Conservation (phyloP, 2,329 filamentous ascomycete species). For the Xenoacremonium recifei region DNA sequence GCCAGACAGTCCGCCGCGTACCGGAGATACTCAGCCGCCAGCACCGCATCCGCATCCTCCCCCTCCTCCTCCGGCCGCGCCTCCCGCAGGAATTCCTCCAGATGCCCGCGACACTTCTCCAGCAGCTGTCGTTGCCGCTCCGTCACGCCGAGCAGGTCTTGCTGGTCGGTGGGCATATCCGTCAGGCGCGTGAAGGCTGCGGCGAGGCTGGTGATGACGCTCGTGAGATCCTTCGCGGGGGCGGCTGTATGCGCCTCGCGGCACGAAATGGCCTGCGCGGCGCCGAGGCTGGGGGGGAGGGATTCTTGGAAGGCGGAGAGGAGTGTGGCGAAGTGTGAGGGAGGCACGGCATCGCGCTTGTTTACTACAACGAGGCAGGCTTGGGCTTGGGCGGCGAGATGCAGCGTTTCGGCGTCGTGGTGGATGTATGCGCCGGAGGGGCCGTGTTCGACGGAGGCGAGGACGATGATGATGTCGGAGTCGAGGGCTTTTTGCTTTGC, state of each 20-base stretch:
- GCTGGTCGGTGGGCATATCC: slow-evolving; percentile 65
- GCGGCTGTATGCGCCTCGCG: slow-evolving; percentile 47
- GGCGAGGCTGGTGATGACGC: slow-evolving; percentile 69
- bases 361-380: slow-evolving; percentile 58
- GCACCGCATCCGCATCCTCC: slow-evolving; percentile 73
- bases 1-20: slow-evolving; percentile 78
- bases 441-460: slow-evolving; percentile 68
- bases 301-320: slow-evolving; percentile 36
- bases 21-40: slow-evolving; percentile 86
- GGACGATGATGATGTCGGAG: slow-evolving; percentile 80
- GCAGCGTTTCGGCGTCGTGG: slow-evolving; percentile 55
- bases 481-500: slow-evolving; percentile 78
- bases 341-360: slow-evolving; percentile 54
- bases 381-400: slow-evolving; percentile 48
- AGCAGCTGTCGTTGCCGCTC: slow-evolving; percentile 85
- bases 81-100: slow-evolving; percentile 70
- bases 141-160: slow-evolving; percentile 86
- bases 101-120: slow-evolving; percentile 65
- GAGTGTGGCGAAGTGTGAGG: slow-evolving; percentile 35
- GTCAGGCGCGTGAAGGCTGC: slow-evolving; percentile 70
- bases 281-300: slow-evolving; percentile 23
- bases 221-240: slow-evolving; percentile 51
- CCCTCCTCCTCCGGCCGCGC: slow-evolving; percentile 39
- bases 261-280: slow-evolving; percentile 67
- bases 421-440: slow-evolving; percentile 41